A percentile compares a stretch with the other conserved stretches of the same genome.
Conservation (phyloP, 2,329 filamentous ascomycete genomes). For the Colletotrichum scovillei region DNA sequence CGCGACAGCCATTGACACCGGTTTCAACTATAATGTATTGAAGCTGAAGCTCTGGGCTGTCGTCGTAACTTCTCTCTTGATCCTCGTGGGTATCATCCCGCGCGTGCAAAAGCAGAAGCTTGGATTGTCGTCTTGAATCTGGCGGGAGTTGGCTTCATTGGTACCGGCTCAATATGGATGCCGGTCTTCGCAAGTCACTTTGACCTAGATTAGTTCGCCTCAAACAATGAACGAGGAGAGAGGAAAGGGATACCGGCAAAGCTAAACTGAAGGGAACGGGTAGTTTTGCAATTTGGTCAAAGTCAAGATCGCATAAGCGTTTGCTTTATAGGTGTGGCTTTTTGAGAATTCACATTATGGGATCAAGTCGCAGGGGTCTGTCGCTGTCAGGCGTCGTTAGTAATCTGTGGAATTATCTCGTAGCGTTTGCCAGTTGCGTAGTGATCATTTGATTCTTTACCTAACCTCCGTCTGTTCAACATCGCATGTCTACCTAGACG, state of each 20-base stretch:
- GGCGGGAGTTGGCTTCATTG: neutral
- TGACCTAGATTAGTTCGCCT: neutral
- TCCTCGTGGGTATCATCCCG: conserved; percentile 78
- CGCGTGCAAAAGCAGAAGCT: conserved; percentile 87
- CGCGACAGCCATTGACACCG: conserved; percentile 79
- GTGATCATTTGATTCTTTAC: neutral
- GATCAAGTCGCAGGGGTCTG: neutral
- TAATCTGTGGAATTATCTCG: neutral
- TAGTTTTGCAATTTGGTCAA: neutral
- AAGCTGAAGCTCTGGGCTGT: conserved; percentile 83
- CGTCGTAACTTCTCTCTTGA: conserved; percentile 71
- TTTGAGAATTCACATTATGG: neutral
- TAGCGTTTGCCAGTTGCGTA: neutral
- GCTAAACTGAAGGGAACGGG: neutral
- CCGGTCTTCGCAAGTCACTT: neutral
- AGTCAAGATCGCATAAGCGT: neutral
- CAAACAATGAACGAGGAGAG: neutral
- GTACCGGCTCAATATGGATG: neutral
- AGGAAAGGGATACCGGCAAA: neutral
- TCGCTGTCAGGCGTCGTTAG: neutral
- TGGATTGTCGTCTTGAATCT: conserved; percentile 53
- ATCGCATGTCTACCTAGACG: neutral
- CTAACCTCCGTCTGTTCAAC: neutral
- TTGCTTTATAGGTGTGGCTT: neutral
- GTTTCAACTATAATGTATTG: conserved; percentile 76